Percentiles rank a stretch among this genome's conserved stretches.
phyloP scores from a whole-genome alignment of 1,139 yeast genomes.

The Yamadazyma spencermartinsiae region DNA sequence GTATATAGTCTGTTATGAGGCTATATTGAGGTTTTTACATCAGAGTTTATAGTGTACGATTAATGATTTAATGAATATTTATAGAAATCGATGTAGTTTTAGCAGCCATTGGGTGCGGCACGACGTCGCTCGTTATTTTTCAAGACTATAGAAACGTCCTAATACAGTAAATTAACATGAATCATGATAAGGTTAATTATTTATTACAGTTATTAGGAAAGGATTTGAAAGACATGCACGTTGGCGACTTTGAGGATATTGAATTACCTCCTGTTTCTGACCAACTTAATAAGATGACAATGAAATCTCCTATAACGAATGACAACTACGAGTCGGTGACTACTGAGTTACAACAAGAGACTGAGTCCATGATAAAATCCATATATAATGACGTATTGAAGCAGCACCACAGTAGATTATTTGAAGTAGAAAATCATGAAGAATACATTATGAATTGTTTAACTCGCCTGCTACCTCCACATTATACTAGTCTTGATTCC shows the following conservation, averaged over 20 bases:
- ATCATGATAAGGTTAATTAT: constrained; percentile 18
- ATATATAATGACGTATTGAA: constrained; percentile 24
- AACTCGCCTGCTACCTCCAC: constrained; percentile 41
- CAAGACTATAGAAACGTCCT: constrained; percentile 15
- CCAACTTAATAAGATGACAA: constrained; percentile 17
- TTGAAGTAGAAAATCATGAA: constrained; percentile 20
- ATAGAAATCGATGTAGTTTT: too few species aligned
- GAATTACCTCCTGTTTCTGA: constrained; percentile 14
- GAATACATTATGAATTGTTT: constrained; percentile 14
- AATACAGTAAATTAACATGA: constrained; percentile 12
- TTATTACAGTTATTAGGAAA: constrained; percentile 19
- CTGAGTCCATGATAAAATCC: constrained; percentile 32
- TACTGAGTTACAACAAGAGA: constrained; percentile 39
- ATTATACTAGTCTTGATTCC: constrained; percentile 65
- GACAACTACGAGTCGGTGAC: constrained; percentile 33
- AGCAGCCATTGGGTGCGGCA: too few species aligned
- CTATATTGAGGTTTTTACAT: constrained; percentile 31
- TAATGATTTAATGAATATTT: constrained; percentile 7
- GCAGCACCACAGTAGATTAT: constrained; percentile 12
- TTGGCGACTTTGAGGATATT: constrained; percentile 17
- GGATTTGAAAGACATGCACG: constrained; percentile 8
- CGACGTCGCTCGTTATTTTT: too few species aligned
- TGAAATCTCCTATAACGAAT: constrained; percentile 13
- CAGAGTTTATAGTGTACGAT: constrained; percentile 5
- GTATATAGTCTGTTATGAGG: constrained; percentile 44